Evolutionary conservation across 1,284 basidiomycete genomes (phyloP), one percentile per base, ranked within the genome.

Genomic region (Schizophyllum commune): DNA sequence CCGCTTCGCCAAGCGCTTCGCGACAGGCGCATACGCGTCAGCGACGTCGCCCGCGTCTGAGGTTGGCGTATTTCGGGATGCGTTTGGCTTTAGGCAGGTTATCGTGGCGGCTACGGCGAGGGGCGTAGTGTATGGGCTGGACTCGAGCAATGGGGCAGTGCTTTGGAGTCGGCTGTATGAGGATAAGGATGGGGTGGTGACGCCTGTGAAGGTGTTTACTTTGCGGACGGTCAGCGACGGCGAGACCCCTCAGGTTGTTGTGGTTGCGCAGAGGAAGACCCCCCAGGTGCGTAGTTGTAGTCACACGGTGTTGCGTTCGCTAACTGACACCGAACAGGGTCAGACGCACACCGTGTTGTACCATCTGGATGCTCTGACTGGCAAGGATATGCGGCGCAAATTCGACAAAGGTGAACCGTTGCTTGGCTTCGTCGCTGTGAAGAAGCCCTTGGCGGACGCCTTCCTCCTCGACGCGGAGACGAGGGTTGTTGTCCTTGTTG

Each of bases 71-170:
- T 77, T 79, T 57, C 83, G 91, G 1, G 93, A 97, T 69, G 75
- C 86, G 1, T 97, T 96, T 70, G 95, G 94, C 0, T 93, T 97
- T 73, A 82, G 90, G 56, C 93, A 97, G 72, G 72, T 98, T 52
- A 81, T 96, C 57, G 82, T 97, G 1, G 81, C 80, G 2, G 89
- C 86, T 0, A 93, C 91, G 1, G 67, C 75, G 1, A 78, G 82
- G 34, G 93, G 94, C 19, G 94, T 93, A 70, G 68, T 96, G 0
- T 94, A 88, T 68, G 95, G 88, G 0, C 74, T 97, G 57, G 93
- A 97, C 69, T 89, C 89, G 4, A 83, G 83, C 20, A 90, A 80
- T 58, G 92, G 94, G 1, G 76, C 81, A 2, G 79, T 91, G 27
- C 69, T 95, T 1, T 96, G 94, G 94, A 86, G 81, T 64, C 80